These are phyloP conservation scores for Alliaria petiolata DNA, from an alignment of 345 rosid genomes.

Conservation along the genomic window DNA sequence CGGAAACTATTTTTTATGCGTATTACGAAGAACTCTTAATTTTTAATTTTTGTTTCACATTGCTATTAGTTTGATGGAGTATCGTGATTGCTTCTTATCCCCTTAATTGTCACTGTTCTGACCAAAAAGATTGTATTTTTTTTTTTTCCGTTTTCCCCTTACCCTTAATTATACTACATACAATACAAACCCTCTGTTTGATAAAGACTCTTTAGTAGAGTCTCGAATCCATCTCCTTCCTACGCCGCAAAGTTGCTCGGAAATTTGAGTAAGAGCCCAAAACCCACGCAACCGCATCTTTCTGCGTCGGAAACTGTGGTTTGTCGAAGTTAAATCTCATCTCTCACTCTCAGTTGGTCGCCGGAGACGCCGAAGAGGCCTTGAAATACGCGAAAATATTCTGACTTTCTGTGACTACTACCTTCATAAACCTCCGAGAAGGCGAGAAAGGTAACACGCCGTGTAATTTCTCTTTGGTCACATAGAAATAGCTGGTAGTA, in stretches of 20 bases:
- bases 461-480: not conserved
- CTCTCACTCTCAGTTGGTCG: not conserved
- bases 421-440: not conserved
- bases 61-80: not conserved
- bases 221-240: not conserved
- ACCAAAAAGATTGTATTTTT: not conserved
- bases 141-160: not conserved
- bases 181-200: not conserved
- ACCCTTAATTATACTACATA: not conserved
- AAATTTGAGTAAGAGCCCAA: not conserved
- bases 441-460: not conserved
- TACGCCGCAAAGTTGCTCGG: not conserved
- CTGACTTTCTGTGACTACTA: not conserved
- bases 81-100: not conserved
- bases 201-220: not conserved
- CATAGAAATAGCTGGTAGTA: not conserved
- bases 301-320: not conserved
- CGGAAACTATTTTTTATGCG: constrained; percentile 11
- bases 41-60: not conserved
- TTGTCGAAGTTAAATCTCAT: not conserved
- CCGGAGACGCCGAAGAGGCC: not conserved
- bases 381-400: not conserved
- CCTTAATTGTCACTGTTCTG: not conserved
- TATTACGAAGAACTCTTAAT: not conserved
- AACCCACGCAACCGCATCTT: not conserved